These are phyloP conservation scores for Calocera cornea DNA, from an alignment of 768 basidiomycete genomes.

Conservation along the genomic window DNA sequence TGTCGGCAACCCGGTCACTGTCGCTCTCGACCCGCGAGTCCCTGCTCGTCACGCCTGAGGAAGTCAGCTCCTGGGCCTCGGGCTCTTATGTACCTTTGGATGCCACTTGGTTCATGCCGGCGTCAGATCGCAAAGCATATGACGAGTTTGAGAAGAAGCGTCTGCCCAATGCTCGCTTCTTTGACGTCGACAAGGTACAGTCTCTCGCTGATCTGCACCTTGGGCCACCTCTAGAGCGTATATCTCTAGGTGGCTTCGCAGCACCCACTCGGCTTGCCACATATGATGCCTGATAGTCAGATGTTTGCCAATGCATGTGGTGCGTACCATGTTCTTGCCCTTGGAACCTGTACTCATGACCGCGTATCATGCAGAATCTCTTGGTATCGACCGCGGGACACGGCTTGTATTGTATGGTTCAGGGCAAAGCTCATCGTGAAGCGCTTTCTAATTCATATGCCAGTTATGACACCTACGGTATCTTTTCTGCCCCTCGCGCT, in stretches of 20 bases:
- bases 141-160: constrained; percentile 54
- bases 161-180: constrained; percentile 57
- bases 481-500: constrained; percentile 86
- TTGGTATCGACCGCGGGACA: constrained; percentile 58
- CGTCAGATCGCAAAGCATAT: constrained; percentile 52
- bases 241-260: constrained; percentile 32
- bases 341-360: neutral
- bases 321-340: constrained; percentile 29
- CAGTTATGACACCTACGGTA: constrained; percentile 80
- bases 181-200: constrained; percentile 63
- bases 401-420: constrained; percentile 65
- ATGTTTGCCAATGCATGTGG: constrained; percentile 70
- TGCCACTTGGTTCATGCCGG: constrained; percentile 91
- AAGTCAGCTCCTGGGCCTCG: constrained; percentile 13
- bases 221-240: constrained; percentile 14
- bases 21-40: constrained; percentile 16
- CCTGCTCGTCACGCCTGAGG: constrained; percentile 24
- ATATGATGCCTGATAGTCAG: constrained; percentile 76
- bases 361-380: constrained; percentile 31
- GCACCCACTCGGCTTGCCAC: constrained; percentile 69
- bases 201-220: constrained; percentile 4
- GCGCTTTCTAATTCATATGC: constrained; percentile 4
- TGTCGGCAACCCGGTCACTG: neutral
- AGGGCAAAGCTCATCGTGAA: neutral
- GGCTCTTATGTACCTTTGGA: constrained; percentile 45